A percentile compares a stretch with the other conserved stretches of the same genome.
Conservation (phyloP, 2,329 filamentous ascomycete species). For the Cladosporium austrohemisphaericum region DNA sequence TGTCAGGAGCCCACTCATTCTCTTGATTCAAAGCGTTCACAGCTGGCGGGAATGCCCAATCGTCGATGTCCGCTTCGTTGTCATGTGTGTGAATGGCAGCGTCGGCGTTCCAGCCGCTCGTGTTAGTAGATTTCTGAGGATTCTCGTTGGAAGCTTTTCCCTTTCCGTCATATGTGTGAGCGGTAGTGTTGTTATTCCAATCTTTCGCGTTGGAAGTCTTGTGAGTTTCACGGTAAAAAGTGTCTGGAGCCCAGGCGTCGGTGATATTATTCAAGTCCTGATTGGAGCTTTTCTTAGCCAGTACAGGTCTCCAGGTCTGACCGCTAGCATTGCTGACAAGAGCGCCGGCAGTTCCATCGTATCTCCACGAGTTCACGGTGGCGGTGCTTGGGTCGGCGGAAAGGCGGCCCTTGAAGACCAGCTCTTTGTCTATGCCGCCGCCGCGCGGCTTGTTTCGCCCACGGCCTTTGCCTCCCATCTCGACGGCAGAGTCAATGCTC, state of each 20-base stretch:
- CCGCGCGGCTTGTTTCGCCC: neutral
- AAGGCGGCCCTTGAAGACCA: conserved; percentile 5
- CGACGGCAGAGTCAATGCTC: neutral
- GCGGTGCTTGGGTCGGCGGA: neutral
- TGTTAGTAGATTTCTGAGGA: too few relatives aligned
- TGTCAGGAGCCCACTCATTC: neutral
- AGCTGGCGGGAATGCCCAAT: neutral
- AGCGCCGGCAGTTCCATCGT: neutral
- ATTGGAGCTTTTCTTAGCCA: neutral
- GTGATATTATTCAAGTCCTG: neutral
- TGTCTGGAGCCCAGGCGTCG: too few relatives aligned
- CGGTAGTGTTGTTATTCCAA: too few relatives aligned
- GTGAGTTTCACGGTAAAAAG: too few relatives aligned
- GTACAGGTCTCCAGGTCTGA: neutral
- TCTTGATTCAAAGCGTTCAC: neutral
- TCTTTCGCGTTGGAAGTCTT: too few relatives aligned
- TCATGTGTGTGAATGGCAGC: too few relatives aligned
- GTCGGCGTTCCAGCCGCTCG: too few relatives aligned
- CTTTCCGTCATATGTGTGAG: too few relatives aligned
- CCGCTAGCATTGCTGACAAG: neutral
- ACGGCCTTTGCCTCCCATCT: neutral
- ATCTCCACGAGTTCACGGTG: neutral
- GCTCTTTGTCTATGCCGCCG: neutral
- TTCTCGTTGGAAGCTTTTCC: too few relatives aligned
- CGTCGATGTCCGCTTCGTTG: too few relatives aligned